Percentiles rank a stretch among this genome's conserved stretches.
Conservation (phyloP, 176 grass and related monocot genomes). For the Urochloa ruziziensis region DNA sequence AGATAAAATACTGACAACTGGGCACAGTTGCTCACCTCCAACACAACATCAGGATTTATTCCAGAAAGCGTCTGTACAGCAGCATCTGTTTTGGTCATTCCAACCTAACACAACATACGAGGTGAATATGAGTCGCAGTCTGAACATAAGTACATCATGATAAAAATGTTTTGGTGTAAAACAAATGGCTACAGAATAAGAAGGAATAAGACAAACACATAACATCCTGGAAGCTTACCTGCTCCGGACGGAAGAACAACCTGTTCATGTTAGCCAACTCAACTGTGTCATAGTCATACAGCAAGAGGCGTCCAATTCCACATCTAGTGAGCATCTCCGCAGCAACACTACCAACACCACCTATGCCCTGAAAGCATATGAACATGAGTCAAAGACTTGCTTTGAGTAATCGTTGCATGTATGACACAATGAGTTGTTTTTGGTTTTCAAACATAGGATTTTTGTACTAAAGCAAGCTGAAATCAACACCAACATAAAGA, state of each 20-base stretch:
- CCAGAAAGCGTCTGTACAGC: conserved; percentile 88
- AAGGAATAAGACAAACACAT: background rate
- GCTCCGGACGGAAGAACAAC: conserved; percentile 95
- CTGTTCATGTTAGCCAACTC: conserved; percentile 99
- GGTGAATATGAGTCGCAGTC: background rate
- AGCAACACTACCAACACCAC: conserved; percentile 95
- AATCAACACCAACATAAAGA: background rate
- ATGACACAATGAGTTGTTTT: background rate
- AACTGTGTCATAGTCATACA: conserved; percentile 97
- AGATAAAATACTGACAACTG: background rate
- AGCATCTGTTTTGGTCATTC: conserved; percentile 99
- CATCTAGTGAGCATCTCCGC: conserved; percentile 98
- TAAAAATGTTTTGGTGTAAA: background rate
- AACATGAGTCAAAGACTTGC: background rate
- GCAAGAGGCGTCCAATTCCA: conserved; percentile 87
- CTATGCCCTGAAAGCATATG: conserved; percentile 64
- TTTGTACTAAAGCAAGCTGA: background rate
- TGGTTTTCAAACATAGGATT: background rate
- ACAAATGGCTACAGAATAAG: background rate
- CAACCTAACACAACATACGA: conserved; percentile 53
- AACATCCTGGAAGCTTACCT: conserved; percentile 46
- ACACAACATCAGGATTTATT: conserved; percentile 93
- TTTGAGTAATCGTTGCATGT: background rate
- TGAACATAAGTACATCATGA: background rate
- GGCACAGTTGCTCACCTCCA: conserved; percentile 62